These are phyloP conservation scores for Lactifluus subvellereus DNA, from an alignment of 768 basidiomycete genomes.

Conservation along the genomic window DNA sequence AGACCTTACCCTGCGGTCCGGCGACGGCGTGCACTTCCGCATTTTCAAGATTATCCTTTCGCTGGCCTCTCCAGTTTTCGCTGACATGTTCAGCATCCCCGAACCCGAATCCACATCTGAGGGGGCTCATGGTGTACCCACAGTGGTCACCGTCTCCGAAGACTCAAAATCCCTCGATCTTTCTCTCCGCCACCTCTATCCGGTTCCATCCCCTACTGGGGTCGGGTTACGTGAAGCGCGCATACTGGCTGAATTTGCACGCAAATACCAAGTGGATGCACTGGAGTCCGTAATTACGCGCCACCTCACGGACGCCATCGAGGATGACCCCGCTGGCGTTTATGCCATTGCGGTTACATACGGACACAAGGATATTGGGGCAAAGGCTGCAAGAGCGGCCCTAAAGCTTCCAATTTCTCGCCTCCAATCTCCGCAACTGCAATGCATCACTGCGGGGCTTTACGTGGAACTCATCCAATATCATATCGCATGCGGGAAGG, in stretches of 20 bases:
- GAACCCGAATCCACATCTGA: background rate
- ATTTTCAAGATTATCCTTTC: conserved; percentile 16
- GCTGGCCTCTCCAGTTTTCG: conserved; percentile 6
- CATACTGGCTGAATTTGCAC: conserved; percentile 9
- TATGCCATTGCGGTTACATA: conserved; percentile 9
- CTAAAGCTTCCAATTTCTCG: background rate
- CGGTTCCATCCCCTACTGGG: background rate
- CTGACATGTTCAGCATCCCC: conserved; percentile 16
- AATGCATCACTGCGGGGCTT: background rate
- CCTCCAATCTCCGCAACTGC: background rate
- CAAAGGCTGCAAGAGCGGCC: background rate
- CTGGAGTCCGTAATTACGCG: background rate
- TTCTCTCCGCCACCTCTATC: conserved; percentile 18
- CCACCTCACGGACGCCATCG: conserved; percentile 1
- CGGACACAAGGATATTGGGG: background rate
- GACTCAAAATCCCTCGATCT: conserved; percentile 7
- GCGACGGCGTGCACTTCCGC: conserved; percentile 13
- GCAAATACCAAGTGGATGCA: conserved; percentile 16
- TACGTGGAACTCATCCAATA: background rate
- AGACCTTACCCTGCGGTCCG: conserved; percentile 5
- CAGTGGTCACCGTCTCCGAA: conserved; percentile 6
- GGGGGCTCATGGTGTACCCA: background rate
- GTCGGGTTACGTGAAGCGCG: background rate
- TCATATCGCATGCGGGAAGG: conserved; percentile 6
- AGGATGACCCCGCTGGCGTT: conserved; percentile 17